Evolutionary conservation across 1,139 yeast species (phyloP).

Genomic region (Arxiozyma bovina): DNA sequence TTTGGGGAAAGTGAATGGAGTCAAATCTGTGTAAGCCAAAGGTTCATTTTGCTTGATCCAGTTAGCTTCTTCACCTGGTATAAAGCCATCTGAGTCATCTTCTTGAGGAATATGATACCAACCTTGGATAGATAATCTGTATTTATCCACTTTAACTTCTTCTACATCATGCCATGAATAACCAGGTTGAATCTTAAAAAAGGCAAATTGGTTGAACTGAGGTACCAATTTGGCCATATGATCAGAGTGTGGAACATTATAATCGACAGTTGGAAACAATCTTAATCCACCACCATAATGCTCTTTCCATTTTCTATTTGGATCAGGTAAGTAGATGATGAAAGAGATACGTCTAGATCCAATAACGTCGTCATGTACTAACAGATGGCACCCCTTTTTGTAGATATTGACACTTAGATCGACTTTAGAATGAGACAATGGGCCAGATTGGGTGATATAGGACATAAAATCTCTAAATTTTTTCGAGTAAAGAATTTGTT

Average conservation of each 20-base stretch:
- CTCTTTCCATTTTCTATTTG: slow-evolving; percentile 78
- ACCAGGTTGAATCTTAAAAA: slow-evolving; percentile 94
- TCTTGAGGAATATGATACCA: slow-evolving; percentile 97
- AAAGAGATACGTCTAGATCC: slow-evolving; percentile 91
- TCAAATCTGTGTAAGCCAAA: slow-evolving; percentile 69
- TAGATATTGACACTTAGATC: slow-evolving; percentile 91
- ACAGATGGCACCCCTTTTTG: slow-evolving; percentile 83
- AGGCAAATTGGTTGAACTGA: slow-evolving; percentile 91
- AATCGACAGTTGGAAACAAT: slow-evolving; percentile 74
- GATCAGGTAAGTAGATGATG: slow-evolving; percentile 86
- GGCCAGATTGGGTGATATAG: slow-evolving; percentile 80
- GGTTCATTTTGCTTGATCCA: slow-evolving; percentile 61
- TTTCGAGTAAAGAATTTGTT: slow-evolving; percentile 82
- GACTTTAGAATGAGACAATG: slow-evolving; percentile 77
- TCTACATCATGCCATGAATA: slow-evolving; percentile 95
- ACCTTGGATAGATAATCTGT: slow-evolving; percentile 87
- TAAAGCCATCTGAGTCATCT: slow-evolving; percentile 75
- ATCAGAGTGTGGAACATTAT: slow-evolving; percentile 85
- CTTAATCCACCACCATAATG: slow-evolving; percentile 89
- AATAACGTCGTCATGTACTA: slow-evolving; percentile 96
- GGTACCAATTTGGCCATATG: slow-evolving; percentile 66
- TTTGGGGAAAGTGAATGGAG: slow-evolving; percentile 77
- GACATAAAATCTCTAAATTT: slow-evolving; percentile 77
- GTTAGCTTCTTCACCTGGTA: slow-evolving; percentile 69
- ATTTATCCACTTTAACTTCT: slow-evolving; percentile 85